phyloP scores from a whole-genome alignment of 306 rosid genomes.

The Inga leiocalycina region DNA sequence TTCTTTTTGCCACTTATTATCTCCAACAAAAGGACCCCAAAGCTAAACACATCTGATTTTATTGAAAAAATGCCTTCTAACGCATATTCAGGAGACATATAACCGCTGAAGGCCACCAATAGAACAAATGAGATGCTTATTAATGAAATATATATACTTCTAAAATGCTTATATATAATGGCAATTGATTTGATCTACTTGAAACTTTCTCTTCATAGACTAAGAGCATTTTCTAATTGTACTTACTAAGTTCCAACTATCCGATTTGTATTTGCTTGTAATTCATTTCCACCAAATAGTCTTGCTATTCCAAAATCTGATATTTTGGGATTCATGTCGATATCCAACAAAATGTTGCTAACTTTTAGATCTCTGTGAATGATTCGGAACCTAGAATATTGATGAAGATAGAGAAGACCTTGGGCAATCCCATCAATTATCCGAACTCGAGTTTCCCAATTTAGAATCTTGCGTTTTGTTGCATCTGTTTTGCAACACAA shows the following conservation, averaged over 20 bases:
- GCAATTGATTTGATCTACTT: not conserved
- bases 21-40: constrained; percentile 40
- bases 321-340: constrained; percentile 42
- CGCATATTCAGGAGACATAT: constrained; percentile 42
- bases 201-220: not conserved
- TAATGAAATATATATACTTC: not conserved
- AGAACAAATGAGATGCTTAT: not conserved
- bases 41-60: constrained; percentile 43
- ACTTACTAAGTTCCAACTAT: constrained; percentile 51
- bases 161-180: not conserved
- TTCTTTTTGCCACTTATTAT: constrained; percentile 45
- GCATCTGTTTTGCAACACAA: constrained; percentile 21
- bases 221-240: not conserved
- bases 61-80: constrained; percentile 34
- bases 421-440: constrained; percentile 41
- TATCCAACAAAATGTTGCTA: constrained; percentile 39
- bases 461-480: constrained; percentile 18
- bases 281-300: constrained; percentile 33
- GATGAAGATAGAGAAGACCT: constrained; percentile 48
- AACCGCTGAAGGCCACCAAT: constrained; percentile 22
- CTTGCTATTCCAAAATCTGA: constrained; percentile 47
- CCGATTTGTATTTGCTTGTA: constrained; percentile 38
- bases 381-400: constrained; percentile 31
- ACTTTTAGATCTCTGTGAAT: constrained; percentile 42
- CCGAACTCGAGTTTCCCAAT: constrained; percentile 35